Conservation (phyloP, 1,139 yeast species). For the Kodamaea arcana region DNA sequence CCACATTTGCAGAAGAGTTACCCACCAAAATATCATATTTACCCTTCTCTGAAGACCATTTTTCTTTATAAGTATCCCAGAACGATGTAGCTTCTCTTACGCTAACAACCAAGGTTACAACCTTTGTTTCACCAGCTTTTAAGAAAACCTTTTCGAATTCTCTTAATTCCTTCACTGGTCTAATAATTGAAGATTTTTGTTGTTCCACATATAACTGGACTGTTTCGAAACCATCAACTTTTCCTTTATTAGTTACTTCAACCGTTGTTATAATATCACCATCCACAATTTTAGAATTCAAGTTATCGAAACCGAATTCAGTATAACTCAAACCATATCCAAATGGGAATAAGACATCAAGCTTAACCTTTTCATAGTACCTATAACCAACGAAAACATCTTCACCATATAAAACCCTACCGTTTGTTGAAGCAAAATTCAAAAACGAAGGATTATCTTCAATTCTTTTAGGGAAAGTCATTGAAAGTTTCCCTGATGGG, state of each 20-base stretch:
- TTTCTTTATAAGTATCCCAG: slow-evolving; percentile 46
- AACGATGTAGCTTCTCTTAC: slow-evolving; percentile 51
- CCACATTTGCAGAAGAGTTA: slow-evolving; percentile 22
- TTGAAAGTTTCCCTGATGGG: slow-evolving; percentile 24
- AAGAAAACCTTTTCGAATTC: slow-evolving; percentile 49
- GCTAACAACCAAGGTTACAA: slow-evolving; percentile 32
- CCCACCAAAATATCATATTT: slow-evolving; percentile 50
- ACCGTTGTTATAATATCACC: slow-evolving; percentile 21
- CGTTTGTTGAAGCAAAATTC: slow-evolving; percentile 22
- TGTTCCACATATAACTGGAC: slow-evolving; percentile 47
- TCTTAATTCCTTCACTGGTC: slow-evolving; percentile 57
- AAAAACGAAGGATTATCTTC: slow-evolving; percentile 23
- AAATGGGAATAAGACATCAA: slow-evolving; percentile 51
- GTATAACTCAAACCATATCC: slow-evolving; percentile 62
- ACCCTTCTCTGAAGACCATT: slow-evolving; percentile 52
- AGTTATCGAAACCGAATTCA: slow-evolving; percentile 25
- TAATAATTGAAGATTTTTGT: slow-evolving; percentile 34
- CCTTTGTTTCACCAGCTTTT: slow-evolving; percentile 35
- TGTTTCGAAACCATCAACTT: slow-evolving; percentile 41
- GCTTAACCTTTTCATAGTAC: slow-evolving; percentile 49
- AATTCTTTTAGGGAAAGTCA: slow-evolving; percentile 22
- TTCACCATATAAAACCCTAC: slow-evolving; percentile 51
- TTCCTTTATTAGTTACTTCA: slow-evolving; percentile 41
- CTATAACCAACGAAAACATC: slow-evolving; percentile 61
- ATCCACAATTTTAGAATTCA: slow-evolving; percentile 12